phyloP scores from a whole-genome alignment of 352 stramenopile genomes.

The Phytophthora rubi region DNA sequence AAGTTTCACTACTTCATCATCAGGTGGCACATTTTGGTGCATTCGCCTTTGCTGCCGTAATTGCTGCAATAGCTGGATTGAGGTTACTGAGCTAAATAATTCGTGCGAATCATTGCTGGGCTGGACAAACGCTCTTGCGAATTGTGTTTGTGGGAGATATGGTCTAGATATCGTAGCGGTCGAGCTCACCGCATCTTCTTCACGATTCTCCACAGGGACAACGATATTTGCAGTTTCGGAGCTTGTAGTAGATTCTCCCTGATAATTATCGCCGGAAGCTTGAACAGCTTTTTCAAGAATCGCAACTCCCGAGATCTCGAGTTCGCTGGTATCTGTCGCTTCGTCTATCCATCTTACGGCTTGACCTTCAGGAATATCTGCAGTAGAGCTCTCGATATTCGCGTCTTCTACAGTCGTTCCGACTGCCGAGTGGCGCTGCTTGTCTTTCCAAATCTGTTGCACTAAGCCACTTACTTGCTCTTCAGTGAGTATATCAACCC shows the following conservation, averaged over 20 bases:
- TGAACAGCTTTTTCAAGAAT: constrained; percentile 41
- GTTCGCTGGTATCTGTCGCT: constrained; percentile 42
- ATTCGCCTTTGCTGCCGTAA: constrained; percentile 33
- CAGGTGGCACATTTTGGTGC: constrained; percentile 8
- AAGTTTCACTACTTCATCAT: not conserved
- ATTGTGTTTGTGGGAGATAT: constrained; percentile 10
- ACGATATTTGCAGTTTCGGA: not conserved
- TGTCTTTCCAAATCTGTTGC: constrained; percentile 53
- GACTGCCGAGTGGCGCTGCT: not conserved
- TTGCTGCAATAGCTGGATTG: constrained; percentile 33
- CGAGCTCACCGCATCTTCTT: not conserved
- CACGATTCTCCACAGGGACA: not conserved
- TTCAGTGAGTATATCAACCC: constrained; percentile 50
- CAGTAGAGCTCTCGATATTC: not conserved
- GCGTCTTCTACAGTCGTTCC: not conserved
- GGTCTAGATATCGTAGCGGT: not conserved
- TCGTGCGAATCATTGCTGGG: not conserved
- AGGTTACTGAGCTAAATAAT: constrained; percentile 14
- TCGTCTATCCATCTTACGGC: constrained; percentile 21
- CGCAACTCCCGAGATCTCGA: constrained; percentile 2
- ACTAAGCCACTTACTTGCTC: constrained; percentile 54
- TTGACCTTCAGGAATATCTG: constrained; percentile 4
- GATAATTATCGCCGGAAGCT: constrained; percentile 6
- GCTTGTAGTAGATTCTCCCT: not conserved
- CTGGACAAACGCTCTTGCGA: constrained; percentile 20